A percentile compares a stretch with the other conserved stretches of the same genome.
These are phyloP conservation scores for Chalciporus chontae DNA, from an alignment of 768 basidiomycete genomes.

Conservation along the genomic window DNA sequence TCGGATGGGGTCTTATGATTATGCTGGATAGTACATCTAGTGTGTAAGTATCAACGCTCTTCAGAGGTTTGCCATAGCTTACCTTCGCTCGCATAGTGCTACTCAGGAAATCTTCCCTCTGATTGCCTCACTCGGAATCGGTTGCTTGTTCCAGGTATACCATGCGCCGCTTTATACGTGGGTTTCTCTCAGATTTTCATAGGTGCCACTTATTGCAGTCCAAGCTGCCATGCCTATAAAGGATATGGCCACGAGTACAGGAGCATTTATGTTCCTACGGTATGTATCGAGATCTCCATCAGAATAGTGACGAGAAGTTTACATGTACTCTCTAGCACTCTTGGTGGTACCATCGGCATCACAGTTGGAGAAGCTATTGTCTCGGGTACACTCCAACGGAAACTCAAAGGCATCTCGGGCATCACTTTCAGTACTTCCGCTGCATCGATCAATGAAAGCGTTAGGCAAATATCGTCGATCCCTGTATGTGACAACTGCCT, in stretches of 20 bases:
- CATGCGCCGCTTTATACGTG: background rate
- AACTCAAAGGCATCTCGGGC: slow-evolving; percentile 14
- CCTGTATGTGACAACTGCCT: slow-evolving; percentile 14
- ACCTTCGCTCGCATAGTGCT: slow-evolving; percentile 17
- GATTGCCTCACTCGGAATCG: slow-evolving; percentile 32
- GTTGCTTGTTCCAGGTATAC: slow-evolving; percentile 33
- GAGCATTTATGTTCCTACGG: slow-evolving; percentile 34
- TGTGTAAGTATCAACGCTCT: slow-evolving; percentile 17
- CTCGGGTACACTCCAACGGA: slow-evolving; percentile 42
- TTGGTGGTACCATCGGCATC: slow-evolving; percentile 75
- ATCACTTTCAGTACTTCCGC: slow-evolving; percentile 38
- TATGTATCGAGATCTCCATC: slow-evolving; percentile 4
- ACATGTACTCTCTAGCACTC: slow-evolving; percentile 39
- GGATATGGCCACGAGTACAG: slow-evolving; percentile 43
- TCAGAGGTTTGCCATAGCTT: background rate
- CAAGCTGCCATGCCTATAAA: slow-evolving; percentile 46
- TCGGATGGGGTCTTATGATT: slow-evolving; percentile 37
- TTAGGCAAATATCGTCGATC: slow-evolving; percentile 39
- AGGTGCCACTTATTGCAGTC: slow-evolving; percentile 34
- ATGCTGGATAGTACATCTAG: slow-evolving; percentile 33
- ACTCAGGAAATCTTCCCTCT: slow-evolving; percentile 32
- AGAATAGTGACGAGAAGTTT: background rate
- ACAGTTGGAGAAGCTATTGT: slow-evolving; percentile 72
- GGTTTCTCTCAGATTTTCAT: background rate
- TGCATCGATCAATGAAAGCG: slow-evolving; percentile 43